A percentile compares a stretch with the other conserved stretches of the same genome.
phyloP scores from a whole-genome alignment of 306 rosid species.

The Sicyos edulis region DNA sequence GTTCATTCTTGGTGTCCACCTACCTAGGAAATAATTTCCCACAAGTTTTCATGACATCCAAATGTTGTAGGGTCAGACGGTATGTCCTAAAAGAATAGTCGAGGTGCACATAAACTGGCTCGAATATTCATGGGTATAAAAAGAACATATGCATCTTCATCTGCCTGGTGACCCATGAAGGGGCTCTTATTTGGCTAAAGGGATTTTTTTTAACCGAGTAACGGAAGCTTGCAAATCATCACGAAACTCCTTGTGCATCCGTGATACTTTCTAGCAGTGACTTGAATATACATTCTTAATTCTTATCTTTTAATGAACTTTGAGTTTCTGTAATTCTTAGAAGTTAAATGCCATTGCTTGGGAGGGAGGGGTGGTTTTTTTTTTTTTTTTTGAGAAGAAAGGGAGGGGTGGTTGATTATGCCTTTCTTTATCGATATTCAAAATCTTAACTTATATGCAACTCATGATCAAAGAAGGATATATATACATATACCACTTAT shows the following conservation, averaged over 20 bases:
- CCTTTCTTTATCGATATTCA: not conserved
- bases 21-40: too few relatives aligned
- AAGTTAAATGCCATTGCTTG: not conserved
- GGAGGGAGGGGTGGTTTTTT: not conserved
- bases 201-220: not conserved
- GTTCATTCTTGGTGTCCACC: too few relatives aligned
- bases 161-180: too few relatives aligned
- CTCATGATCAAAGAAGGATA: not conserved
- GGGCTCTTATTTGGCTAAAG: constrained; percentile 8
- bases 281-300: not conserved
- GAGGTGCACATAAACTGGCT: too few relatives aligned
- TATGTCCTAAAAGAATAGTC: too few relatives aligned
- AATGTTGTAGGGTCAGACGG: too few relatives aligned
- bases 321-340: constrained; percentile 3
- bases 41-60: too few relatives aligned
- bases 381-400: too few relatives aligned
- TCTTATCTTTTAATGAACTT: not conserved
- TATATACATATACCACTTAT: not conserved
- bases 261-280: not conserved
- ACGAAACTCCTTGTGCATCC: not conserved
- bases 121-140: too few relatives aligned
- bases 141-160: too few relatives aligned
- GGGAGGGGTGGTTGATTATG: not conserved
- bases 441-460: not conserved
- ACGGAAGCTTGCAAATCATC: not conserved